These are phyloP conservation scores for Sporobolomyces phaffii DNA, from an alignment of 768 basidiomycete genomes.

Conservation along the genomic window DNA sequence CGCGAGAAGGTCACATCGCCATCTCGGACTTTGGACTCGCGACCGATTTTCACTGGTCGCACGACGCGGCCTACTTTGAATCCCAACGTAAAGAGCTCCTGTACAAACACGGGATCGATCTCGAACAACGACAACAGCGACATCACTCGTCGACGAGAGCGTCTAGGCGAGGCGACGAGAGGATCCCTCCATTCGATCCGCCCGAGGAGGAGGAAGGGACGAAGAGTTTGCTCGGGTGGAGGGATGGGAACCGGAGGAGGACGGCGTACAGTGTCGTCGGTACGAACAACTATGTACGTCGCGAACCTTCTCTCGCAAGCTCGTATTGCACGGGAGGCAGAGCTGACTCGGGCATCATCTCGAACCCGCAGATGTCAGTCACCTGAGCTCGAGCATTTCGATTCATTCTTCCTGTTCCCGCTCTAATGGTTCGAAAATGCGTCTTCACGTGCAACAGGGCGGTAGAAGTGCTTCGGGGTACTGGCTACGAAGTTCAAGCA, in stretches of 20 bases:
- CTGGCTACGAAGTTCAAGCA: constrained; percentile 84
- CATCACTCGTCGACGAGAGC: not conserved
- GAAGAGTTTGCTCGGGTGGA: constrained; percentile 78
- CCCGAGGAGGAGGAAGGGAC: constrained; percentile 59
- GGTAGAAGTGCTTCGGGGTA: constrained; percentile 49
- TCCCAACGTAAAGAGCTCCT: constrained; percentile 82
- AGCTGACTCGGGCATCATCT: too few species aligned
- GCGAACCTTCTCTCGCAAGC: too few species aligned
- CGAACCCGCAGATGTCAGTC: too few species aligned
- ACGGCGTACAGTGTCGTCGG: constrained; percentile 51
- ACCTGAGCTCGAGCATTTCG: too few species aligned
- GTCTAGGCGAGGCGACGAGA: too few species aligned
- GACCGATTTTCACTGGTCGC: constrained; percentile 85
- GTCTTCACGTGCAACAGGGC: too few species aligned
- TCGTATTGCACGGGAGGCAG: too few species aligned
- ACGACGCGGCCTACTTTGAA: constrained; percentile 75
- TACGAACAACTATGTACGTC: constrained; percentile 19
- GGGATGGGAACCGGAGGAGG: constrained; percentile 87
- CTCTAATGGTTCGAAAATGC: too few species aligned
- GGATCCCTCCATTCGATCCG: constrained; percentile 51
- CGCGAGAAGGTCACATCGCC: constrained; percentile 84
- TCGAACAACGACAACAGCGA: constrained; percentile 60
- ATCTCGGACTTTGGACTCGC: constrained; percentile 94
- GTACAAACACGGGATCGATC: constrained; percentile 88
- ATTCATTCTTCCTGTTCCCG: too few species aligned